Evolutionary conservation across 2,329 filamentous ascomycete genomes (phyloP).

Genomic region (Setomelanomma holmii): DNA sequence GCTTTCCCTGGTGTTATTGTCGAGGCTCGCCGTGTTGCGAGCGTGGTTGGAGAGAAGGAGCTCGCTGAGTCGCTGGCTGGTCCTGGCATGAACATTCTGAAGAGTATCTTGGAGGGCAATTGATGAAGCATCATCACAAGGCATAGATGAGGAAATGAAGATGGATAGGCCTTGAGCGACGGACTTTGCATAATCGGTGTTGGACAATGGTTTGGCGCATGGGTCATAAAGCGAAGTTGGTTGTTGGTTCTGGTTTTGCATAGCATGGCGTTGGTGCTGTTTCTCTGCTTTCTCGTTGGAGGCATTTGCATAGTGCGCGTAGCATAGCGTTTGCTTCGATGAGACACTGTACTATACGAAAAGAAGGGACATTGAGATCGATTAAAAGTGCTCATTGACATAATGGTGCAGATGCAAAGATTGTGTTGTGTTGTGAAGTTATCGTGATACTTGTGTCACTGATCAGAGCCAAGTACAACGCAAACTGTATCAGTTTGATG

Average conservation of each 20-base stretch:
- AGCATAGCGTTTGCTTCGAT: conserved; percentile 1
- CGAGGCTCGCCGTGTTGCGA: conserved; percentile 81
- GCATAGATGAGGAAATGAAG: not conserved
- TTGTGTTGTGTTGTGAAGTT: no score
- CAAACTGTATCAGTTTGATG: no score
- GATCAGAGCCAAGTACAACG: no score
- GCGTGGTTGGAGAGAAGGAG: conserved; percentile 81
- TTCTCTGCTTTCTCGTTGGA: not conserved
- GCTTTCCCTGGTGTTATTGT: conserved; percentile 55
- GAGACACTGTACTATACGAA: not conserved
- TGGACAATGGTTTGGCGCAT: not conserved
- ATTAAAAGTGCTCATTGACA: not conserved
- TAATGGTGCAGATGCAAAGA: no score
- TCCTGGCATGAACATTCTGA: conserved; percentile 52
- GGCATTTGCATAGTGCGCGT: conserved; percentile 7
- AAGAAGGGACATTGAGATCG: not conserved
- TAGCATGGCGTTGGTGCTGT: conserved; percentile 8
- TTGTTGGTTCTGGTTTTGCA: conserved; percentile 3
- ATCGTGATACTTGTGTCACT: no score
- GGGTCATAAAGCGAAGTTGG: not conserved
- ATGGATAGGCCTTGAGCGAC: not conserved
- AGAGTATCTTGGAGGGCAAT: conserved; percentile 38
- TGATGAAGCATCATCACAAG: conserved; percentile 5
- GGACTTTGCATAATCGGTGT: not conserved
- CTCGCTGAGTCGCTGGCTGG: conserved; percentile 72